Evolutionary conservation across 2,329 filamentous ascomycete species (phyloP).

Genomic region (Seiridium unicorne): DNA sequence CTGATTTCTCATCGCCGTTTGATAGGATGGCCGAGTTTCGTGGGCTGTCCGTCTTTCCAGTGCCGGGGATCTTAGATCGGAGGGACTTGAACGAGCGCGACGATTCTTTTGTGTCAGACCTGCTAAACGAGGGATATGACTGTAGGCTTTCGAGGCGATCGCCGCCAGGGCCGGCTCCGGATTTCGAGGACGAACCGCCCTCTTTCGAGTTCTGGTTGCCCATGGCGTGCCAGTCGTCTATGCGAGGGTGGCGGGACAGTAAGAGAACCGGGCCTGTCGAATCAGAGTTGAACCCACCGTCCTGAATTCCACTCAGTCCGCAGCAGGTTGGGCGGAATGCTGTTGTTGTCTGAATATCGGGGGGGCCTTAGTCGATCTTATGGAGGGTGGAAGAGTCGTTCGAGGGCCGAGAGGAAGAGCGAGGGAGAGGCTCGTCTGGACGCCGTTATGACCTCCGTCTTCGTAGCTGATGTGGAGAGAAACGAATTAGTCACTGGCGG

Average conservation of each 20-base stretch:
- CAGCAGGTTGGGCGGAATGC: neutral
- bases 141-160: slow-evolving; percentile 61
- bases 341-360: neutral
- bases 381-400: slow-evolving; percentile 53
- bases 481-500: slow-evolving; percentile 22
- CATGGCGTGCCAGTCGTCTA: slow-evolving; percentile 46
- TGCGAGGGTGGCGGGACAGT: neutral
- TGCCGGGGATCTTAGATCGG: slow-evolving; percentile 84
- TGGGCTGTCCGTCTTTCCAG: slow-evolving; percentile 74
- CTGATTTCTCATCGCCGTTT: slow-evolving; percentile 69
- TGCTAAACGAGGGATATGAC: slow-evolving; percentile 88
- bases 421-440: slow-evolving; percentile 41
- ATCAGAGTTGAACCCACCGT: neutral
- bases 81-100: slow-evolving; percentile 82
- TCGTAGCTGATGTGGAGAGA: slow-evolving; percentile 32
- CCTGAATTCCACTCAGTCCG: neutral
- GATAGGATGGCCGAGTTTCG: slow-evolving; percentile 69
- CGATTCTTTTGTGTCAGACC: slow-evolving; percentile 91
- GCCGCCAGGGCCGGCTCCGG: slow-evolving; percentile 31
- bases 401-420: slow-evolving; percentile 46
- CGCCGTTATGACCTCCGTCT: slow-evolving; percentile 50
- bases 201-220: slow-evolving; percentile 73
- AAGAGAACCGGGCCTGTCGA: slow-evolving; percentile 18
- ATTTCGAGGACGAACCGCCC: slow-evolving; percentile 49
- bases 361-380: slow-evolving; percentile 31